phyloP scores from a whole-genome alignment of 129 eudicot genomes.

The Scalesia atractyloides region DNA sequence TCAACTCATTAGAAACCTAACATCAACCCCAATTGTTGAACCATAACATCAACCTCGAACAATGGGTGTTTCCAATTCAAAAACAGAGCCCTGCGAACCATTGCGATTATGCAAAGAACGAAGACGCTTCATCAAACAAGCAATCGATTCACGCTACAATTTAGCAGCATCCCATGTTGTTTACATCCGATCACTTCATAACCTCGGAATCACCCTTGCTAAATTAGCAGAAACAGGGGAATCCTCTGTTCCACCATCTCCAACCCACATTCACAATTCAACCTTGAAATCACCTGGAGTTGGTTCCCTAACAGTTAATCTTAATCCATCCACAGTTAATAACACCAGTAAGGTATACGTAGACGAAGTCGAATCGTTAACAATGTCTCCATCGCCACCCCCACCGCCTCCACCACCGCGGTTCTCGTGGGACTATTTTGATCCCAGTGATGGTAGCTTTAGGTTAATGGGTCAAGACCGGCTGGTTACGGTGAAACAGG shows the following conservation, averaged over 20 bases:
- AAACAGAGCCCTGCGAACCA: constrained; percentile 65
- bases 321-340: constrained; percentile 35
- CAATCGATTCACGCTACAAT: constrained; percentile 77
- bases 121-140: constrained; percentile 70
- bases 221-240: constrained; percentile 69
- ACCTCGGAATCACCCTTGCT: constrained; percentile 64
- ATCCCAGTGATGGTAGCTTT: constrained; percentile 77
- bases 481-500: constrained; percentile 18
- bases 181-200: constrained; percentile 64
- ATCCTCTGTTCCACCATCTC: constrained; percentile 45
- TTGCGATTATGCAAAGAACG: constrained; percentile 71
- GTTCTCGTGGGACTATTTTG: constrained; percentile 84
- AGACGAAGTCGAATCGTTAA: constrained; percentile 45
- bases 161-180: constrained; percentile 89
- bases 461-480: constrained; percentile 58
- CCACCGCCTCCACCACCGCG: constrained; percentile 62
- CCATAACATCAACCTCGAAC: background rate
- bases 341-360: constrained; percentile 44
- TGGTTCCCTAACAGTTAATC: constrained; percentile 50
- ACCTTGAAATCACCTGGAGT: constrained; percentile 49
- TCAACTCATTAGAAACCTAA: background rate
- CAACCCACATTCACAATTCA: constrained; percentile 36
- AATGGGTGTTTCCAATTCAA: constrained; percentile 77
- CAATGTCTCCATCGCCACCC: constrained; percentile 50
- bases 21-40: background rate